Evolutionary conservation across 2,329 filamentous ascomycete species (phyloP).

Genomic region (Aspergillus hortae): DNA sequence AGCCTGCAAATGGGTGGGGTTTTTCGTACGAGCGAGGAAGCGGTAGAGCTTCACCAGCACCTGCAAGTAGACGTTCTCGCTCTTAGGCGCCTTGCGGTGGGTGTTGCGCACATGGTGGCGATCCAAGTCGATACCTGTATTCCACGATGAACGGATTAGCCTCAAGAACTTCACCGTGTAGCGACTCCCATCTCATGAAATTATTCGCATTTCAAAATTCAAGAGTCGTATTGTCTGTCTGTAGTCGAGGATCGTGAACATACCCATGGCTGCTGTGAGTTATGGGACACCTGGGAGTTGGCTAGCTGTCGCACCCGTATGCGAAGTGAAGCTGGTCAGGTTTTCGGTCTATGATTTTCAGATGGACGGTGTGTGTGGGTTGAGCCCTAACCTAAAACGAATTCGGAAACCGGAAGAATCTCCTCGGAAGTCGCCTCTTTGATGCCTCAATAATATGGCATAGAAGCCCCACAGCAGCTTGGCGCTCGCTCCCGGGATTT

Average conservation of each 20-base stretch:
- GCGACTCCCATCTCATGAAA: not conserved
- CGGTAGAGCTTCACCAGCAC: slow-evolving; percentile 97
- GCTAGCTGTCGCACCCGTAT: slow-evolving; percentile 40
- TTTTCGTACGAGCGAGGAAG: slow-evolving; percentile 77
- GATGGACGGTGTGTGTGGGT: slow-evolving; percentile 41
- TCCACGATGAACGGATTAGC: slow-evolving; percentile 12
- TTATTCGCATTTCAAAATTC: not conserved
- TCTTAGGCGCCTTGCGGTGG: slow-evolving; percentile 95
- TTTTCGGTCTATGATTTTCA: slow-evolving; percentile 40
- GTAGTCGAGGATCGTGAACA: slow-evolving; percentile 15
- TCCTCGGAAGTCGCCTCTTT: not conserved
- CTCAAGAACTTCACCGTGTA: not conserved
- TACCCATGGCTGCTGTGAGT: slow-evolving; percentile 45
- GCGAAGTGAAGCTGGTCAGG: slow-evolving; percentile 31
- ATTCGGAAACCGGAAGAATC: slow-evolving; percentile 12
- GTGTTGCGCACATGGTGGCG: slow-evolving; percentile 61
- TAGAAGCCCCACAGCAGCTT: not conserved
- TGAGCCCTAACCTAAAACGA: slow-evolving; percentile 42
- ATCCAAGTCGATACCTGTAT: slow-evolving; percentile 55
- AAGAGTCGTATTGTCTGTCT: not conserved
- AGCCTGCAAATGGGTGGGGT: slow-evolving; percentile 11
- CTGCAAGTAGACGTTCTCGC: slow-evolving; percentile 96
- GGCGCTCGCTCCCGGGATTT: not conserved
- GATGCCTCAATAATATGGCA: not conserved
- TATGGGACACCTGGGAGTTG: slow-evolving; percentile 37